Conservation (phyloP, 805 yeast genomes). For the Suhomyces sp. region DNA sequence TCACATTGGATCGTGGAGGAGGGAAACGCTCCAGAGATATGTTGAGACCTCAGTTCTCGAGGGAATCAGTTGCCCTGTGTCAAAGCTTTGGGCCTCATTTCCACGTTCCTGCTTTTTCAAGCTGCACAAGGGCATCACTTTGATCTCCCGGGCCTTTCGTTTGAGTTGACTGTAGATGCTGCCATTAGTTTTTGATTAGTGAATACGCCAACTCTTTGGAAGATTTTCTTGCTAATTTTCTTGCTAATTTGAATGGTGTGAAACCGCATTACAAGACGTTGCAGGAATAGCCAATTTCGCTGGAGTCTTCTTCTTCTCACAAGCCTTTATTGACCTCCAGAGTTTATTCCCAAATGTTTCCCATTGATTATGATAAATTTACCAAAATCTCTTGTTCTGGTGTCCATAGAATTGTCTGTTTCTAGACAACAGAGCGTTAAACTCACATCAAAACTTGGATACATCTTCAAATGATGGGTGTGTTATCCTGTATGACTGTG, state of each 20-base stretch:
- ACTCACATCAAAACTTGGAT: slow-evolving; percentile 14
- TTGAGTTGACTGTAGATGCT: too few species aligned
- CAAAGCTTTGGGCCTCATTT: slow-evolving; percentile 33
- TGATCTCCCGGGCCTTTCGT: too few species aligned
- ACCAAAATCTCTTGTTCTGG: slow-evolving; percentile 30
- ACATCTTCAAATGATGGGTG: slow-evolving; percentile 19
- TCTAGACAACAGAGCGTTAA: slow-evolving; percentile 16
- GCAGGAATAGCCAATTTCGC: slow-evolving; percentile 13
- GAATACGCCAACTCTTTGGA: slow-evolving; percentile 31
- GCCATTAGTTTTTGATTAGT: slow-evolving; percentile 43
- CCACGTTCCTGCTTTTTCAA: slow-evolving; percentile 23
- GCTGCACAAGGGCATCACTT: too few species aligned
- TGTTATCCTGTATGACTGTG: slow-evolving; percentile 27
- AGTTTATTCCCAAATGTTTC: slow-evolving; percentile 27
- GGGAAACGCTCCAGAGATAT: slow-evolving; percentile 40
- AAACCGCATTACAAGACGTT: too few species aligned
- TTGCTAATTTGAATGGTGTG: too few species aligned
- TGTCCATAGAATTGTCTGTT: slow-evolving; percentile 30
- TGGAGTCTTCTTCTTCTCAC: slow-evolving; percentile 33
- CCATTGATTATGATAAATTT: slow-evolving; percentile 19
- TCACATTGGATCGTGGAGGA: slow-evolving; percentile 38
- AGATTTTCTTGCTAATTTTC: slow-evolving; percentile 17
- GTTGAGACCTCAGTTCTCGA: slow-evolving; percentile 39
- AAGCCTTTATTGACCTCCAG: slow-evolving; percentile 38
- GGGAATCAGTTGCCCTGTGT: slow-evolving; percentile 39